Evolutionary conservation across 768 basidiomycete genomes (phyloP), one percentile per base, ranked within the genome.

Genomic region (Ephemerocybe angulata): DNA sequence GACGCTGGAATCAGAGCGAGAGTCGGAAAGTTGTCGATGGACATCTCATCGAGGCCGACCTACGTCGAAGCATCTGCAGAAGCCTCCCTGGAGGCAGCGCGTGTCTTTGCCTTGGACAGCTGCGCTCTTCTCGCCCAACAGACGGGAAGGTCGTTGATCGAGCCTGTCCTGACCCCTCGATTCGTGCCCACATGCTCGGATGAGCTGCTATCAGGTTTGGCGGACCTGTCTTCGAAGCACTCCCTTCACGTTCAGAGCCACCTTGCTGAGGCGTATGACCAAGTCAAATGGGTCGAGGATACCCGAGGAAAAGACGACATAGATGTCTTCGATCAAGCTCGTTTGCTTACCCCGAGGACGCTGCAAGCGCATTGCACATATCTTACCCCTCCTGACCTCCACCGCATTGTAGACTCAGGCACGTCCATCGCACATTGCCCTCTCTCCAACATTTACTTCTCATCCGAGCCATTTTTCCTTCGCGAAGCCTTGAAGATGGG

Each of bases 321-420:
- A 8, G 82, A 88, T 25, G 77, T 93, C 0, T 93, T 94, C 61
- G 80, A 87, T 56, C 73, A 76, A 60, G 92, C 87, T 66, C 55
- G 65, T 58, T 40, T 48, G 8, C 48, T 60, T 46, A 86, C 83
- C 1, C 63, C 75, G 1, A 79, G 78, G 13, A 87, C 90, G 0
- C 68, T 94, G 12, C 90, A 93, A 74, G 93, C 92, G 0, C 93
- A 95, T 66, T 95, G 93, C 71, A 96, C 93, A 1, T 93, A 87
- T 69, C 77, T 93, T 29, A 65, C 71, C n/a, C 51, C 67, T 0
- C 67, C 76, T 0, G 76, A 83, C 30, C 74, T 93, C 11, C 65
- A 71, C 0, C 77, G 74, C 17, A 71, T 94, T 12, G 71, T 74
- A 1, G 57, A 59, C 3, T 67, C 65, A 25, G 81, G 83, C 15